Base-by-base conservation (phyloP, 2,329 filamentous ascomycete species). In the Coniochaeta ligniaria region DNA sequence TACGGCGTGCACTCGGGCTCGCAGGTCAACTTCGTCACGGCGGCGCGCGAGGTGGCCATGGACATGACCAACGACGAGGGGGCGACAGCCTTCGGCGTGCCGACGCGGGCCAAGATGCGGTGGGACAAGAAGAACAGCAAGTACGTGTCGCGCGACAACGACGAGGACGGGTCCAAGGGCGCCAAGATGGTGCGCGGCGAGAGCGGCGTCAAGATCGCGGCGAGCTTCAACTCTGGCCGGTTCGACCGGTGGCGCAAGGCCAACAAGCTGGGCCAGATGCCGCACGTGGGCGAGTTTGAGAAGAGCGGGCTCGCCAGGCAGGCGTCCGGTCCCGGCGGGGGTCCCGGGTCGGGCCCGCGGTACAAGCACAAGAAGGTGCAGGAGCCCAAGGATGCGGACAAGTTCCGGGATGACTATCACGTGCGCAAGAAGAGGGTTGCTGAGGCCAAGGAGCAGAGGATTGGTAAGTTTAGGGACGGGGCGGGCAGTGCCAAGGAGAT, bases 121-220 rank as follows among this genome's bases (percentile, higher is more conserved):
- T 99, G 95, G 95, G 95, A 99, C 78, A 94, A 96, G 79, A 96
- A 96, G 75, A 85, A 87, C 70, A 96, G 91, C 77, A 98, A 97
- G 76, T 99, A 98, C 77, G 94, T 99, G 38, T 82, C 91, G 14
- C 86, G 91, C 38, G 87, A 87, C 67, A 98, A 99, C 80, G 95
- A 99, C 76, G 91, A 96, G 67, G 96, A 99, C 76, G 95, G 95
- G 43, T 96, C 80, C 67, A 88, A 87, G 70, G 83, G 83, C 56
- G 73, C 77, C 62, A 83, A 83, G 70, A 88, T 97, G 78, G 88
- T 97, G 60, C 83, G 85, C 64, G 93, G 95, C 68, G 95, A 99
- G 77, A 91, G 86, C 70, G 95, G 95, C 60, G 91, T 94, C 78
- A 98, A 97, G 80, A 97, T 99, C 68, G 92, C 95, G 1, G 92